These are phyloP conservation scores for Pseudocercospora crystallina DNA, from an alignment of 2,329 filamentous ascomycete genomes.

Conservation along the genomic window DNA sequence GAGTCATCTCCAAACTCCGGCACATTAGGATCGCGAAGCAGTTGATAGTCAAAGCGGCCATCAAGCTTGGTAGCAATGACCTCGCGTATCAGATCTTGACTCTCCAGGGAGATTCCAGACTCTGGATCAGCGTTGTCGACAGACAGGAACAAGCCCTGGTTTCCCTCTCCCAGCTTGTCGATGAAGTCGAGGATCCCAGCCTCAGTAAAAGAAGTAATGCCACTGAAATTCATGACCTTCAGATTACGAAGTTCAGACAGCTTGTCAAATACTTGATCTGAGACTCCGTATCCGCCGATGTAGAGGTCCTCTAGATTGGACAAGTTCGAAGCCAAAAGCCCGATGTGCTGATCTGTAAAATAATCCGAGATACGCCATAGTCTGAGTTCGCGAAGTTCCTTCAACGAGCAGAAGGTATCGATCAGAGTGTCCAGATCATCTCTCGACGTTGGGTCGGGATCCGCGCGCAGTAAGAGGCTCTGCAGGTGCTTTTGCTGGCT, in stretches of 20 bases:
- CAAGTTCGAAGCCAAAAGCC: slow-evolving; percentile 47
- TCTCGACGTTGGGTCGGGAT: slow-evolving; percentile 46
- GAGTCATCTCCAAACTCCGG: slow-evolving; percentile 43
- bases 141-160: slow-evolving; percentile 44
- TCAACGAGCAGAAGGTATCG: slow-evolving; percentile 53
- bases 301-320: slow-evolving; percentile 56
- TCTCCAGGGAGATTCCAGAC: slow-evolving; percentile 39
- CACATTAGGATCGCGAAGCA: slow-evolving; percentile 46
- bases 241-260: slow-evolving; percentile 52
- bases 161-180: slow-evolving; percentile 40
- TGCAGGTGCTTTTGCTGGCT: slow-evolving; percentile 51
- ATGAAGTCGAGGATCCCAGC: slow-evolving; percentile 51
- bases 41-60: slow-evolving; percentile 46
- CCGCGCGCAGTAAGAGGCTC: slow-evolving; percentile 47
- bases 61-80: slow-evolving; percentile 41
- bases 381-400: slow-evolving; percentile 54
- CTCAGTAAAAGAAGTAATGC: slow-evolving; percentile 56
- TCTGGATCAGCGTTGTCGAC: slow-evolving; percentile 48
- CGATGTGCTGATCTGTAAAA: slow-evolving; percentile 53
- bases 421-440: slow-evolving; percentile 53
- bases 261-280: slow-evolving; percentile 49
- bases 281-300: slow-evolving; percentile 56
- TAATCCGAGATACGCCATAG: slow-evolving; percentile 54
- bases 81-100: slow-evolving; percentile 40
- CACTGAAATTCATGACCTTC: slow-evolving; percentile 54